Evolutionary conservation across 108 stramenopile species (phyloP).

Genomic region (Bacterosira constricta): DNA sequence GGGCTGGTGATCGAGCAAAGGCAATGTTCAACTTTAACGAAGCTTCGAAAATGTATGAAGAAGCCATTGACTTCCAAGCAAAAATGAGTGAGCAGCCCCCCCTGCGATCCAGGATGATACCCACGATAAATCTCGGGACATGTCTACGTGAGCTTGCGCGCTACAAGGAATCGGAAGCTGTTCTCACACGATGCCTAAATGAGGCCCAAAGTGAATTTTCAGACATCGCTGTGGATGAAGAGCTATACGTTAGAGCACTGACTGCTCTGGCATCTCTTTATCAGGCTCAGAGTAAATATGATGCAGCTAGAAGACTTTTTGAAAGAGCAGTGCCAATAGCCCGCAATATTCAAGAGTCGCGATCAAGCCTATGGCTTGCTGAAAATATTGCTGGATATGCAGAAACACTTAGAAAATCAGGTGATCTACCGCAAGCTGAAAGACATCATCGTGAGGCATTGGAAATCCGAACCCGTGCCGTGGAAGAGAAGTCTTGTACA

Average conservation of each 20-base stretch:
- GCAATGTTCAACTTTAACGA: conserved; percentile 49
- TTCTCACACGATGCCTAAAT: conserved; percentile 46
- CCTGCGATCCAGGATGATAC: conserved; percentile 40
- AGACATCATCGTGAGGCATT: conserved; percentile 47
- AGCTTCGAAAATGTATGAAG: conserved; percentile 54
- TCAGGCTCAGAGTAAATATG: conserved; percentile 49
- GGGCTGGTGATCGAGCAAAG: conserved; percentile 47
- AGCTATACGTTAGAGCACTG: conserved; percentile 44
- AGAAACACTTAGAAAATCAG: conserved; percentile 47
- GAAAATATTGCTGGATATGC: conserved; percentile 53
- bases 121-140: conserved; percentile 48
- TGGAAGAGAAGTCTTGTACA: conserved; percentile 48
- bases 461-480: conserved; percentile 44
- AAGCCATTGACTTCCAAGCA: conserved; percentile 46
- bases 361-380: conserved; percentile 51
- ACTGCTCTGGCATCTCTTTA: conserved; percentile 46
- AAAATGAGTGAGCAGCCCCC: conserved; percentile 36
- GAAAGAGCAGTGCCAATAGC: conserved; percentile 53
- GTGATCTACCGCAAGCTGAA: conserved; percentile 52
- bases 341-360: conserved; percentile 52
- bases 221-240: conserved; percentile 29
- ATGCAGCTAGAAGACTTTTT: conserved; percentile 40
- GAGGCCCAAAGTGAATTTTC: conserved; percentile 29
- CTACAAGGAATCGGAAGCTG: conserved; percentile 51
- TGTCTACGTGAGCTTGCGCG: conserved; percentile 50